These are phyloP conservation scores for Glonium stellatum DNA, from an alignment of 495 filamentous ascomycete genomes.

Conservation along the genomic window DNA sequence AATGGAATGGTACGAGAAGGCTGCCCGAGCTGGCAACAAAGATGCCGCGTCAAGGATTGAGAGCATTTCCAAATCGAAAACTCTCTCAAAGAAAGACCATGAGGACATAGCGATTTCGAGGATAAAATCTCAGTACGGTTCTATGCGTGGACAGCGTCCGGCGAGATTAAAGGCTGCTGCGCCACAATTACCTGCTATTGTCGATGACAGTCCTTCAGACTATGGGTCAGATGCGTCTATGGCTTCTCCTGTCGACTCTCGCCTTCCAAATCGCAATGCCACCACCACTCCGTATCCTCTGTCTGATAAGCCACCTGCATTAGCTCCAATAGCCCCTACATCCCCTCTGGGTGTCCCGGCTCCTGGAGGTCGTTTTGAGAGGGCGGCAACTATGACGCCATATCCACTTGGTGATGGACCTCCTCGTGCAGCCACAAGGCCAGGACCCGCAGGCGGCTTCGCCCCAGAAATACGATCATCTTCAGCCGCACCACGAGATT, in stretches of 20 bases:
- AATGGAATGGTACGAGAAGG: slow-evolving; percentile 81
- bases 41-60: slow-evolving; percentile 79
- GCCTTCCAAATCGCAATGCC: slow-evolving; percentile 21
- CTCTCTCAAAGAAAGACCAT: slow-evolving; percentile 82
- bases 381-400: slow-evolving; percentile 51
- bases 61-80: slow-evolving; percentile 76
- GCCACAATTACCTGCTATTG: slow-evolving; percentile 23
- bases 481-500: slow-evolving; percentile 9
- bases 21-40: slow-evolving; percentile 83
- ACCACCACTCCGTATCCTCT: slow-evolving; percentile 33
- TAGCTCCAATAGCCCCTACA: slow-evolving; percentile 39
- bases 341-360: slow-evolving; percentile 22
- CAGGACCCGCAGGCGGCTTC: slow-evolving; percentile 37
- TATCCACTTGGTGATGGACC: slow-evolving; percentile 58
- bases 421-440: slow-evolving; percentile 31
- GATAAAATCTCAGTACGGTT: slow-evolving; percentile 90
- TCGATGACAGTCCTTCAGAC: slow-evolving; percentile 23
- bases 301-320: slow-evolving; percentile 36
- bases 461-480: slow-evolving; percentile 29
- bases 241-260: background rate
- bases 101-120: slow-evolving; percentile 81
- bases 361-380: slow-evolving; percentile 16
- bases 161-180: slow-evolving; percentile 49
- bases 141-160: slow-evolving; percentile 64
- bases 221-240: slow-evolving; percentile 19